These are phyloP conservation scores for Selaginella tamariscina DNA, from an alignment of 75 land plant species.

Conservation along the genomic window DNA sequence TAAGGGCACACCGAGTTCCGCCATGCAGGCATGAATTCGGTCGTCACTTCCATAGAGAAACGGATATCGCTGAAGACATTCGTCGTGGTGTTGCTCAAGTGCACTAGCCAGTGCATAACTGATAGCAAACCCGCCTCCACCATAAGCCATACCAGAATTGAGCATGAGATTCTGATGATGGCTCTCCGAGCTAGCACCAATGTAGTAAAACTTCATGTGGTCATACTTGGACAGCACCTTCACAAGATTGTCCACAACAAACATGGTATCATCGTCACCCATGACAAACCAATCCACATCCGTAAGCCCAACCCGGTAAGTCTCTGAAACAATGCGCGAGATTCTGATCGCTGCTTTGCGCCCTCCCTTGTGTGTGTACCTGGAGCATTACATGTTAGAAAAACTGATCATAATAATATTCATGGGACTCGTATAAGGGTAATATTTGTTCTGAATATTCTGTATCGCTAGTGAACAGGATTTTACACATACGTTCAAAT, in stretches of 20 bases:
- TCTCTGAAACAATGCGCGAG: slow-evolving; percentile 41
- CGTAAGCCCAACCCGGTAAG: slow-evolving; percentile 30
- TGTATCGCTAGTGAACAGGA: too few relatives aligned
- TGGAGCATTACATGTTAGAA: too few relatives aligned
- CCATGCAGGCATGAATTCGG: slow-evolving; percentile 35
- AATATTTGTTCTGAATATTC: too few relatives aligned
- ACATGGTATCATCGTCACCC: slow-evolving; percentile 55
- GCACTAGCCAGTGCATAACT: slow-evolving; percentile 38
- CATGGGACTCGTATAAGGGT: too few relatives aligned
- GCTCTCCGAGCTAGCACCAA: slow-evolving; percentile 41
- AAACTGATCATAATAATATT: too few relatives aligned
- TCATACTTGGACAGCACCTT: slow-evolving; percentile 38
- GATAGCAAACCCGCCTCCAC: slow-evolving; percentile 51
- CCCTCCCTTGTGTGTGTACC: slow-evolving; percentile 45
- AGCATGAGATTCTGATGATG: slow-evolving; percentile 33
- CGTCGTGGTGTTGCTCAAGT: slow-evolving; percentile 33
- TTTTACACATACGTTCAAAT: too few relatives aligned
- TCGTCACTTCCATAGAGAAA: slow-evolving; percentile 48
- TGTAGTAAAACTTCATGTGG: slow-evolving; percentile 29
- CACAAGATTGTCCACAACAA: slow-evolving; percentile 38
- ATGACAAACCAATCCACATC: slow-evolving; percentile 38
- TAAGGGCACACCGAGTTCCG: slow-evolving; percentile 49
- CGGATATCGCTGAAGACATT: slow-evolving; percentile 35
- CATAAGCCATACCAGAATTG: slow-evolving; percentile 46
- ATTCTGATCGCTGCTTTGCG: slow-evolving; percentile 45